phyloP scores from a whole-genome alignment of 805 yeast genomes.

The Saturnispora halmiae region DNA sequence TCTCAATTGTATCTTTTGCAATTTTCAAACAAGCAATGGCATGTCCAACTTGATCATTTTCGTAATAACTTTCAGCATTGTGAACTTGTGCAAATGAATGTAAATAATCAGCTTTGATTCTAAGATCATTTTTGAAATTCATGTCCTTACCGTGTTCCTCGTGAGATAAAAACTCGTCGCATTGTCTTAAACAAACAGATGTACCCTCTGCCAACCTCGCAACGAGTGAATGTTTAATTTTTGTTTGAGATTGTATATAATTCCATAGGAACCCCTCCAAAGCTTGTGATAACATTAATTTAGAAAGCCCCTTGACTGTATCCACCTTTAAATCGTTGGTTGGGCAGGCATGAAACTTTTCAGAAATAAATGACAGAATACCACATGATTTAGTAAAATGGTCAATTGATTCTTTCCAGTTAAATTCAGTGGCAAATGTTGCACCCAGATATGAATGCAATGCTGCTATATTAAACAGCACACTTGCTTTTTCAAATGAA shows the following conservation, averaged over 20 bases:
- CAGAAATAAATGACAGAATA: conserved; percentile 58
- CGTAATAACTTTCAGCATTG: conserved; percentile 47
- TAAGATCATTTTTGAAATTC: conserved; percentile 44
- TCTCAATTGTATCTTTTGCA: conserved; percentile 16
- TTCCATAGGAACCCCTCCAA: conserved; percentile 74
- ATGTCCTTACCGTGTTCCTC: conserved; percentile 22
- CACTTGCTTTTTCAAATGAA: conserved; percentile 84
- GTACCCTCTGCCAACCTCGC: conserved; percentile 66
- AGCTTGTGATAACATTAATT: conserved; percentile 74
- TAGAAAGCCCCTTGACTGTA: conserved; percentile 53
- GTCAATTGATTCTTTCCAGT: conserved; percentile 51
- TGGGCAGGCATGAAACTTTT: conserved; percentile 85
- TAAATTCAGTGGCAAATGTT: conserved; percentile 24
- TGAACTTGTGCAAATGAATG: conserved; percentile 52
- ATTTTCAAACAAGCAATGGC: conserved; percentile 57
- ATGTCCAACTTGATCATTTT: conserved; percentile 56
- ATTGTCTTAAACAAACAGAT: conserved; percentile 43
- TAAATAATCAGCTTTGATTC: conserved; percentile 47
- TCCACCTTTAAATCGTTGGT: conserved; percentile 65
- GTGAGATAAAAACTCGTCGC: conserved; percentile 35
- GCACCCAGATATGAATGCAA: conserved; percentile 44
- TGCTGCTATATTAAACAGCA: conserved; percentile 71
- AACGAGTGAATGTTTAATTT: conserved; percentile 56
- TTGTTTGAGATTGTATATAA: conserved; percentile 37
- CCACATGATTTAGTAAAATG: conserved; percentile 73